These are phyloP conservation scores for Chlorella variabilis DNA, from an alignment of 163 green algal species.

Conservation along the genomic window DNA sequence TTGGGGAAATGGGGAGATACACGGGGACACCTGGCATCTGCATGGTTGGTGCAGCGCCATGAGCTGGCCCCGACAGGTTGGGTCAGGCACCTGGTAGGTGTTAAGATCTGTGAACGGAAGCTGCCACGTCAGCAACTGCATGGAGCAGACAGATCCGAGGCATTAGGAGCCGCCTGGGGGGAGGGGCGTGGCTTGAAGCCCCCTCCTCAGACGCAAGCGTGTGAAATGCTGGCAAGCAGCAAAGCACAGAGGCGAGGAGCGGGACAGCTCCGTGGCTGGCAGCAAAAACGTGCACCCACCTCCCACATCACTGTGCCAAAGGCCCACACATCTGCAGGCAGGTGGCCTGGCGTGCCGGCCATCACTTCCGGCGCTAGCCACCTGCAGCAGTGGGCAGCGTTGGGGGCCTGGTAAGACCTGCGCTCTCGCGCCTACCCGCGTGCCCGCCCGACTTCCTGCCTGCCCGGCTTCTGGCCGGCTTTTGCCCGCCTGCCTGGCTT, in stretches of 20 bases:
- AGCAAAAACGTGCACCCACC: background rate
- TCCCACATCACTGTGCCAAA: conserved; percentile 32
- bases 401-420: background rate
- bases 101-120: background rate
- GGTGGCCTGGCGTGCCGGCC: background rate
- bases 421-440: no score
- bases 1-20: background rate
- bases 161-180: no score
- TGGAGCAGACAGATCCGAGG: background rate
- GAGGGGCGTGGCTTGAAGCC: background rate
- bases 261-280: background rate
- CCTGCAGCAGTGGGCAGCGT: background rate
- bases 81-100: background rate
- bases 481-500: no score
- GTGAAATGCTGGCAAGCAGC: background rate
- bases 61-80: background rate
- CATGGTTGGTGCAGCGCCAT: background rate
- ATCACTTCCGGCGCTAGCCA: conserved; percentile 36
- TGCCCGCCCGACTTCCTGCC: no score
- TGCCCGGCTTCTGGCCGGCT: no score
- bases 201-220: background rate
- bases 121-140: background rate
- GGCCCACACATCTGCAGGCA: conserved; percentile 23
- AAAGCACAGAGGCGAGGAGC: background rate
- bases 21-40: background rate